Evolutionary conservation across 2,329 filamentous ascomycete genomes (phyloP).

Genomic region (Rutstroemia sydowiana): DNA sequence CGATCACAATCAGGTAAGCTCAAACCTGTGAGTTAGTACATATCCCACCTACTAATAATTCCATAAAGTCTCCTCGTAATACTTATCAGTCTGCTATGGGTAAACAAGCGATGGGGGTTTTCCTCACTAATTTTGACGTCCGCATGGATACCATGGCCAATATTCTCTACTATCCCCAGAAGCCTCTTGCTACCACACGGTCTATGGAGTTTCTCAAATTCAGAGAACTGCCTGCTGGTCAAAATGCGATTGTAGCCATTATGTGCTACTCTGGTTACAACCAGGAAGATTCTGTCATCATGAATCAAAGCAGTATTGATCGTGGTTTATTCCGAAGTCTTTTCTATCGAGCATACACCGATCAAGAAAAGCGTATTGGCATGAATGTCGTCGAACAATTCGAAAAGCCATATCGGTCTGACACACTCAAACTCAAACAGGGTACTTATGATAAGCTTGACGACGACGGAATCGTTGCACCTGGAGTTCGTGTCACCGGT

Average conservation of each 20-base stretch:
- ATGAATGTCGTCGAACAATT: constrained; percentile 90
- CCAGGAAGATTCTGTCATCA: constrained; percentile 99
- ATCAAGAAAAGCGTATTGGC: constrained; percentile 93
- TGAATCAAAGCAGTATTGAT: constrained; percentile 99
- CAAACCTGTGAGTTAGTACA: constrained; percentile 5
- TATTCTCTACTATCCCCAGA: constrained; percentile 97
- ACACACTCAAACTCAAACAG: constrained; percentile 87
- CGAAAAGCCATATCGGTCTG: constrained; percentile 84
- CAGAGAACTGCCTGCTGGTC: constrained; percentile 89
- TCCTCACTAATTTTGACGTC: constrained; percentile 91
- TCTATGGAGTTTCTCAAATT: constrained; percentile 99
- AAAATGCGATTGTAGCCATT: constrained; percentile 98
- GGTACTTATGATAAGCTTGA: constrained; percentile 97
- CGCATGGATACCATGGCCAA: constrained; percentile 99
- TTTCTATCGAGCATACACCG: constrained; percentile 96
- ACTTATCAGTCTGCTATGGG: constrained; percentile 99
- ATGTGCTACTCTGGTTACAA: constrained; percentile 98
- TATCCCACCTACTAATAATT: constrained; percentile 30
- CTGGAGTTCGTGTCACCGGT: constrained; percentile 88
- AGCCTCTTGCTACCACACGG: constrained; percentile 88
- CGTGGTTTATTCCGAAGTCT: constrained; percentile 94
- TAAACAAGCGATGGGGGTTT: constrained; percentile 99
- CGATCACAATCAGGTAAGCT: constrained; percentile 81
- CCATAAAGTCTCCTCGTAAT: constrained; percentile 78
- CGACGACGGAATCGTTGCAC: constrained; percentile 88